These are phyloP conservation scores for Auricularia sp. DNA, from an alignment of 768 basidiomycete genomes.

Conservation along the genomic window DNA sequence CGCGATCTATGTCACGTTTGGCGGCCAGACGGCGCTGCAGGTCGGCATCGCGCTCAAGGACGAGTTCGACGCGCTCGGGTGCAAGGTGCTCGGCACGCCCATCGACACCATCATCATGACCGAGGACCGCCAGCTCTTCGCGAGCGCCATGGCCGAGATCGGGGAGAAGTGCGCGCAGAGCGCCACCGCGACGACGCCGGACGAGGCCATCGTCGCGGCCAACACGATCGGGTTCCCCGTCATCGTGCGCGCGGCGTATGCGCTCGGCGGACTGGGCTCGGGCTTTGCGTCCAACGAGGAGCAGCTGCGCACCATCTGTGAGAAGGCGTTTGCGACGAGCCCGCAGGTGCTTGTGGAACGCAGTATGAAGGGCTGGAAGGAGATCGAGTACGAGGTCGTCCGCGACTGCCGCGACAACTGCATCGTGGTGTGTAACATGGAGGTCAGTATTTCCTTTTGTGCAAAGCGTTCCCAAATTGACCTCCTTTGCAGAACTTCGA, in stretches of 20 bases:
- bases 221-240: conserved; percentile 84
- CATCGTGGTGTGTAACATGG: conserved; percentile 99
- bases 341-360: conserved; percentile 98
- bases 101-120: conserved; percentile 97
- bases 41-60: conserved; percentile 98
- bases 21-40: conserved; percentile 93
- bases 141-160: conserved; percentile 87
- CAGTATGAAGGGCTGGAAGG: conserved; percentile 99
- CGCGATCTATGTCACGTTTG: conserved; percentile 97
- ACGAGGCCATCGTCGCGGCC: conserved; percentile 81
- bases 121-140: conserved; percentile 92
- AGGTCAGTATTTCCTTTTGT: conserved; percentile 49
- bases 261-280: conserved; percentile 88
- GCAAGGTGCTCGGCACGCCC: conserved; percentile 90
- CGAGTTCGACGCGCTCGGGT: conserved; percentile 83
- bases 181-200: conserved; percentile 71
- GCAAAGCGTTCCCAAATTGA: not conserved
- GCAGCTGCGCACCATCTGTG: conserved; percentile 82
- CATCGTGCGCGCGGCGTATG: conserved; percentile 94
- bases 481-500: conserved; percentile 75
- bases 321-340: conserved; percentile 93
- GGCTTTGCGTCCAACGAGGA: conserved; percentile 92
- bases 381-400: conserved; percentile 99
- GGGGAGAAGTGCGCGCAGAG: conserved; percentile 93
- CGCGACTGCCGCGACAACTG: conserved; percentile 97